Evolutionary conservation across 106 monocot species (phyloP).

Genomic region (Dendrobium nobile): DNA sequence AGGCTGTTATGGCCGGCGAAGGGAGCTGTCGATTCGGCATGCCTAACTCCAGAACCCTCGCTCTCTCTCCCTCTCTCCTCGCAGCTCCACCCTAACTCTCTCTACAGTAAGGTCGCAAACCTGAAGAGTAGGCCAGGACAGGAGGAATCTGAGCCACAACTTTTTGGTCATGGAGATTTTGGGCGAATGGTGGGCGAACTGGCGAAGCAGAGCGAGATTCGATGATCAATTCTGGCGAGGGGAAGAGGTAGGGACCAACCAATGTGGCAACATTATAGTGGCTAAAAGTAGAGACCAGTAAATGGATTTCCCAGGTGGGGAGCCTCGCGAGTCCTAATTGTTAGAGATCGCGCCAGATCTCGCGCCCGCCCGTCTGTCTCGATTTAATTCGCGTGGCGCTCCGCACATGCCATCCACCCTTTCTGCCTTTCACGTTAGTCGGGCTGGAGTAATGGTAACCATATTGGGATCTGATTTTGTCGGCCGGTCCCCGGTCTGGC

Average conservation of each 20-base stretch:
- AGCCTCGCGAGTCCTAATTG: neutral
- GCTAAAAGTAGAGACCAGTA: neutral
- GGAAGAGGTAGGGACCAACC: no score
- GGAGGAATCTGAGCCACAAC: conserved; percentile 68
- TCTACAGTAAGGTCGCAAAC: conserved; percentile 3
- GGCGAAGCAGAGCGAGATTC: neutral
- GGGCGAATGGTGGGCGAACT: neutral
- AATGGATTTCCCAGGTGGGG: neutral
- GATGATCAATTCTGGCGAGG: neutral
- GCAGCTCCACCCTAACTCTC: conserved; percentile 6
- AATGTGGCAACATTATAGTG: neutral
- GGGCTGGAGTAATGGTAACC: neutral
- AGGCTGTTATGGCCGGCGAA: conserved; percentile 7
- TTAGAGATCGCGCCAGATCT: neutral
- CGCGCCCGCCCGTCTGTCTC: neutral
- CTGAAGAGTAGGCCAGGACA: conserved; percentile 15
- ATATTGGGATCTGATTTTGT: no score
- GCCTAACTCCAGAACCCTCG: conserved; percentile 8
- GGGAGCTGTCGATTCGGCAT: conserved; percentile 11
- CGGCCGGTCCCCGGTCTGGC: no score
- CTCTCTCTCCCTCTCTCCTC: conserved; percentile 1
- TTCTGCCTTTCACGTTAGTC: neutral
- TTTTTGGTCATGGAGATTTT: conserved; percentile 20
- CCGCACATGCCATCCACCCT: neutral
- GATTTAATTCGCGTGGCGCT: neutral